Evolutionary conservation across 2,329 filamentous ascomycete species (phyloP).

Genomic region (Neocatenulostroma microsporum): DNA sequence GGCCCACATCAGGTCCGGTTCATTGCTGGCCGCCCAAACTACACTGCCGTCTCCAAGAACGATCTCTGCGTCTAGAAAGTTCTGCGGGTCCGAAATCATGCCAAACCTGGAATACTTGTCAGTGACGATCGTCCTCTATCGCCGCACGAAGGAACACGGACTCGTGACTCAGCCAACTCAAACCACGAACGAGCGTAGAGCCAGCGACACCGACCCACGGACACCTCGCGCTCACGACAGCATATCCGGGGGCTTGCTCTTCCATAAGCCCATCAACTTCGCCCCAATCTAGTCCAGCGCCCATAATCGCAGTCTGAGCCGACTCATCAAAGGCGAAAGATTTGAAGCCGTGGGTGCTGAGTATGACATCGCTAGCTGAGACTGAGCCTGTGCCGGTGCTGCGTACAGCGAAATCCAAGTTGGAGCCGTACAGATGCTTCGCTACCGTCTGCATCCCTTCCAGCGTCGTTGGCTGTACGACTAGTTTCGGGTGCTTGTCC

Average conservation of each 20-base stretch:
- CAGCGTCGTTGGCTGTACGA: conserved; percentile 27
- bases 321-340: conserved; percentile 29
- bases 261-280: conserved; percentile 32
- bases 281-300: conserved; percentile 33
- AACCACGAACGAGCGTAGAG: conserved; percentile 30
- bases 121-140: no score
- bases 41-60: conserved; percentile 31
- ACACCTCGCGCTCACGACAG: conserved; percentile 31
- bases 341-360: conserved; percentile 33
- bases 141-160: no score
- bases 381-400: conserved; percentile 31
- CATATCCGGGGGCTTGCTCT: conserved; percentile 28
- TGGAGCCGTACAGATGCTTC: conserved; percentile 25
- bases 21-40: conserved; percentile 30
- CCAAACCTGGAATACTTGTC: no score
- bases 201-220: conserved; percentile 36
- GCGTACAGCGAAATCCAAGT: conserved; percentile 33
- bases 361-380: conserved; percentile 32
- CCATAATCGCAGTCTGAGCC: conserved; percentile 28
- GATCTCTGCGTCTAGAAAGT: conserved; percentile 35
- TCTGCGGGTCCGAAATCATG: conserved; percentile 33
- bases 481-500: conserved; percentile 27
- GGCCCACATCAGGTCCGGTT: conserved; percentile 37
- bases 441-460: conserved; percentile 27
- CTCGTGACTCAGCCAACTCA: conserved; percentile 35